These are phyloP conservation scores for Rutstroemia sp. DNA, from an alignment of 2,329 filamentous ascomycete genomes.

Conservation along the genomic window DNA sequence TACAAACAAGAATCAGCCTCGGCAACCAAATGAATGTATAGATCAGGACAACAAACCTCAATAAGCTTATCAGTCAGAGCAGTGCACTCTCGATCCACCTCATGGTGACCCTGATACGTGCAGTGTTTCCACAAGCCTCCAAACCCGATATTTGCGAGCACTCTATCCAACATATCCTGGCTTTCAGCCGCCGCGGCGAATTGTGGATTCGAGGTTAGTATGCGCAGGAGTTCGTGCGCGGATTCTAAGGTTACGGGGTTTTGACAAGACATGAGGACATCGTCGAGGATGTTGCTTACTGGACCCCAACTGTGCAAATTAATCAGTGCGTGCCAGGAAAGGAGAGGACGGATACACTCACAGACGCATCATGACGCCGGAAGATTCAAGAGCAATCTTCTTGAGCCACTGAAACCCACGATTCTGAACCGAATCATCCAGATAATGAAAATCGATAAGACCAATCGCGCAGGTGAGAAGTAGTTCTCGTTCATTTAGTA, in stretches of 20 bases:
- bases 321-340: not conserved
- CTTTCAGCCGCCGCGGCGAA: conserved; percentile 43
- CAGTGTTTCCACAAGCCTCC: conserved; percentile 50
- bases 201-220: conserved; percentile 46
- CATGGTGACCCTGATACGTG: conserved; percentile 27
- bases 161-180: conserved; percentile 41
- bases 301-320: conserved; percentile 41
- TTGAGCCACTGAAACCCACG: conserved; percentile 54
- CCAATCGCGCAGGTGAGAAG: conserved; percentile 56
- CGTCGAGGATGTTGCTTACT: conserved; percentile 51
- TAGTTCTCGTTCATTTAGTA: conserved; percentile 52
- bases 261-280: conserved; percentile 53
- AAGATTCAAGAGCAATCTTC: conserved; percentile 45
- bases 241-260: conserved; percentile 51
- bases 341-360: conserved; percentile 33
- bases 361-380: conserved; percentile 51
- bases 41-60: conserved; percentile 19
- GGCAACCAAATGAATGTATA: not conserved
- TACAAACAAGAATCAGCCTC: not conserved
- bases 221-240: conserved; percentile 53
- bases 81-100: conserved; percentile 28
- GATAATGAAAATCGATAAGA: conserved; percentile 57
- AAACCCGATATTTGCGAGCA: conserved; percentile 55
- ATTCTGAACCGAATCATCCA: conserved; percentile 56
- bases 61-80: conserved; percentile 26